phyloP scores from a whole-genome alignment of 2,329 filamentous ascomycete genomes.

The Pseudogymnoascus sp. region DNA sequence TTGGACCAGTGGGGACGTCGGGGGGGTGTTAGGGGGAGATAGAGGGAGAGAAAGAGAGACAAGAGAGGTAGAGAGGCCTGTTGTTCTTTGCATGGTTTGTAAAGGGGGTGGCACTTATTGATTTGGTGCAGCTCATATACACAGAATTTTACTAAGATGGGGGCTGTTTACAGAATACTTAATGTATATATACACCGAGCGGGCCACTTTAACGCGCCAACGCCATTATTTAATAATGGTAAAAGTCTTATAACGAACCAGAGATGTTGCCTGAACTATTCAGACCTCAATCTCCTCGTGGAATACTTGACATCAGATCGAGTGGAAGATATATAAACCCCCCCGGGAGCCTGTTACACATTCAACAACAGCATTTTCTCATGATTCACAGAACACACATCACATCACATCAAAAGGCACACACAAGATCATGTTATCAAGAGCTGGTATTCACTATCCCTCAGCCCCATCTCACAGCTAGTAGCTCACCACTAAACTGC shows the following conservation, averaged over 20 bases:
- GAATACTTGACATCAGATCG: neutral
- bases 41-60: neutral
- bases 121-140: neutral
- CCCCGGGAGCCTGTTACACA: neutral
- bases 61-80: neutral
- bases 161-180: neutral
- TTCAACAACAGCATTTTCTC: neutral
- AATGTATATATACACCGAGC: neutral
- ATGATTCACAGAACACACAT: neutral
- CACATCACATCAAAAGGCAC: neutral
- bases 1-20: constrained; percentile 24
- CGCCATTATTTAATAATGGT: too few relatives aligned
- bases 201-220: too few relatives aligned
- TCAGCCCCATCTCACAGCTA: neutral
- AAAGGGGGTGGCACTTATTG: neutral
- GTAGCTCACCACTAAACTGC: neutral
- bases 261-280: too few relatives aligned
- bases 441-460: constrained; percentile 10
- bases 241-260: too few relatives aligned
- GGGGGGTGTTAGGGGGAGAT: neutral
- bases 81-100: neutral
- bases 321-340: neutral
- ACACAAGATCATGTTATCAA: neutral
- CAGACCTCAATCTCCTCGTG: neutral
- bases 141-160: neutral